phyloP scores from a whole-genome alignment of 2,329 filamentous ascomycete species.

The Chlorencoelia australis region DNA sequence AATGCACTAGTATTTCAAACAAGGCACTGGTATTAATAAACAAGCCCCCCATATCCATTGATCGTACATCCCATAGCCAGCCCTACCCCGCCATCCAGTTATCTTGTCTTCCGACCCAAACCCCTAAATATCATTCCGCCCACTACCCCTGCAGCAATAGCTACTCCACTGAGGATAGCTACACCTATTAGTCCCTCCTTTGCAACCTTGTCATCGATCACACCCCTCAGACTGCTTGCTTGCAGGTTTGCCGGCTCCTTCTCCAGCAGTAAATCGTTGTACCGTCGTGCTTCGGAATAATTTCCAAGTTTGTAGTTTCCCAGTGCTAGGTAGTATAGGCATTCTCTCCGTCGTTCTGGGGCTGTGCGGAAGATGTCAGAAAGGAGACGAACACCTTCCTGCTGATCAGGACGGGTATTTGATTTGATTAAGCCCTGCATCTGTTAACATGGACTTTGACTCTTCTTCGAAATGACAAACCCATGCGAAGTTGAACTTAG shows the following conservation, averaged over 20 bases:
- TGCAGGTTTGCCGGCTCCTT: constrained; percentile 89
- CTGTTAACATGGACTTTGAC: constrained; percentile 1
- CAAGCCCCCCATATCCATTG: too few relatives aligned
- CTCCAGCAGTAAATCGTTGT: constrained; percentile 87
- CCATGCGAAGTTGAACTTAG: constrained; percentile 99
- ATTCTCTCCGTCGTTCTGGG: constrained; percentile 89
- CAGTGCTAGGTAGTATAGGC: constrained; percentile 93
- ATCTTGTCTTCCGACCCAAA: constrained; percentile 43
- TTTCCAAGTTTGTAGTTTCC: constrained; percentile 98
- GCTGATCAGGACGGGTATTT: constrained; percentile 71
- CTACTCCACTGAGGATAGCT: constrained; percentile 87
- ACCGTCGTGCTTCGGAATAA: constrained; percentile 87
- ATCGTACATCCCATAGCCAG: too few relatives aligned
- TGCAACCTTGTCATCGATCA: constrained; percentile 94
- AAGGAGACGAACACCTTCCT: constrained; percentile 85
- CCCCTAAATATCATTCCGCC: constrained; percentile 80
- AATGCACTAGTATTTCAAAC: too few relatives aligned
- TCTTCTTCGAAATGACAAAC: constrained; percentile 38
- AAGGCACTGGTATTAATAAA: constrained; percentile 21
- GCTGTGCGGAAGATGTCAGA: constrained; percentile 94
- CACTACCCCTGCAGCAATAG: constrained; percentile 85
- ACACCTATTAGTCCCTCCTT: constrained; percentile 91
- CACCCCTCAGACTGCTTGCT: constrained; percentile 69
- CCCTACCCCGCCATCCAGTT: not conserved
- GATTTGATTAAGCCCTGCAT: constrained; percentile 89